Evolutionary conservation across 169 alveolate genomes (phyloP).

Genomic region (Plasmodium blacklocki): DNA sequence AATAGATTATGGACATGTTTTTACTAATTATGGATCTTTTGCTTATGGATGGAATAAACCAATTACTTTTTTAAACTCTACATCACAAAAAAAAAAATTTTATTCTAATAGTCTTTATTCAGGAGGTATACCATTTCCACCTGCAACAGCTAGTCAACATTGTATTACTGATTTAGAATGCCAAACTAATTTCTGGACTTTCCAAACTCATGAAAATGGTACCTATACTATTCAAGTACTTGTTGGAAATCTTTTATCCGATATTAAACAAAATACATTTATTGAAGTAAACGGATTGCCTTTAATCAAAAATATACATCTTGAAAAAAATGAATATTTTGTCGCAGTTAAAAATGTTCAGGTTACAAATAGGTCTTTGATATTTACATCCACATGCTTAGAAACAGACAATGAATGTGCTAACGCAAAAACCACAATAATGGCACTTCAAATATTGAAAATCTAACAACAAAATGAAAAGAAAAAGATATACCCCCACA

Average conservation of each 20-base stretch:
- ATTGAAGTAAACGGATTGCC: slow-evolving; percentile 71
- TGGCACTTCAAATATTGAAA: slow-evolving; percentile 58
- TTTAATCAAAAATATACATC: slow-evolving; percentile 26
- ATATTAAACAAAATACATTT: slow-evolving; percentile 23
- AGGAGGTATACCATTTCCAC: slow-evolving; percentile 69
- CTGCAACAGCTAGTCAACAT: slow-evolving; percentile 72
- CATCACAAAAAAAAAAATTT: not conserved
- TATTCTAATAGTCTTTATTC: slow-evolving; percentile 33
- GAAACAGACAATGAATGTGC: slow-evolving; percentile 21
- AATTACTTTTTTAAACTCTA: not conserved
- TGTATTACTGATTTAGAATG: slow-evolving; percentile 45
- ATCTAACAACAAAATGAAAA: not conserved
- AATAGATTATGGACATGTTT: slow-evolving; percentile 48
- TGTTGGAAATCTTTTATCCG: slow-evolving; percentile 40
- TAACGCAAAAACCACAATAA: slow-evolving; percentile 18
- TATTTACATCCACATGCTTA: slow-evolving; percentile 67
- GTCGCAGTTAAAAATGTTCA: slow-evolving; percentile 52
- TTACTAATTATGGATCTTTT: slow-evolving; percentile 23
- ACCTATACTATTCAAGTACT: slow-evolving; percentile 50
- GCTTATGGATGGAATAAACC: slow-evolving; percentile 62
- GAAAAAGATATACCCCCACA: not conserved
- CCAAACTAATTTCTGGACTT: slow-evolving; percentile 57
- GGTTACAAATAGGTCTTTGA: slow-evolving; percentile 17
- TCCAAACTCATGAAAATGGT: slow-evolving; percentile 55
- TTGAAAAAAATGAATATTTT: slow-evolving; percentile 22